Conservation (phyloP, 345 rosid genomes). For the Aegle marmelos region DNA sequence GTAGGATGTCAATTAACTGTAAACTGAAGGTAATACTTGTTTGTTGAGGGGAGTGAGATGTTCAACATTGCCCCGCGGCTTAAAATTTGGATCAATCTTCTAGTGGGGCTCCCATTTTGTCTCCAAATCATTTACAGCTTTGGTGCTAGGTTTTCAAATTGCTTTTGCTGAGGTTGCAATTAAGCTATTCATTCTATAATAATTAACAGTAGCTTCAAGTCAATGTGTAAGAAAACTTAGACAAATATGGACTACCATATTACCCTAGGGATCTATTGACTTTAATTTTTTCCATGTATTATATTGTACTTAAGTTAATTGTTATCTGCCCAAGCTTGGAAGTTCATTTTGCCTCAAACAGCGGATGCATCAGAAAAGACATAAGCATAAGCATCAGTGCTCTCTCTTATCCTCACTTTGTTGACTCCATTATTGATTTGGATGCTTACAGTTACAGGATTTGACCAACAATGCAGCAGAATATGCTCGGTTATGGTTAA, state of each 20-base stretch:
- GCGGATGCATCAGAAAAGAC: background rate
- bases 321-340: background rate
- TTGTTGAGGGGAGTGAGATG: background rate
- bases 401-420: background rate
- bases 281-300: background rate
- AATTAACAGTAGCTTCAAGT: background rate
- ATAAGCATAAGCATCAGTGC: background rate
- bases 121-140: background rate
- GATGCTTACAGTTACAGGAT: constrained; percentile 62
- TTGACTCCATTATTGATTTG: constrained; percentile 9
- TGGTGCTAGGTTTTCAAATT: background rate
- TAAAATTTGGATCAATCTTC: background rate
- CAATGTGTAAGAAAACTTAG: background rate
- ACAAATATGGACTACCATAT: background rate
- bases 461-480: constrained; percentile 56
- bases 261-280: background rate
- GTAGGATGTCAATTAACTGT: background rate
- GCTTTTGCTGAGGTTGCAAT: background rate
- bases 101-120: background rate
- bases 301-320: no score
- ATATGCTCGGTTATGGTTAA: constrained; percentile 70
- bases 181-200: background rate
- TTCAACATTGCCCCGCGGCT: background rate
- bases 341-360: background rate
- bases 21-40: background rate